These are phyloP conservation scores for Ogataea salicorniae DNA, from an alignment of 805 yeast genomes.

Conservation along the genomic window DNA sequence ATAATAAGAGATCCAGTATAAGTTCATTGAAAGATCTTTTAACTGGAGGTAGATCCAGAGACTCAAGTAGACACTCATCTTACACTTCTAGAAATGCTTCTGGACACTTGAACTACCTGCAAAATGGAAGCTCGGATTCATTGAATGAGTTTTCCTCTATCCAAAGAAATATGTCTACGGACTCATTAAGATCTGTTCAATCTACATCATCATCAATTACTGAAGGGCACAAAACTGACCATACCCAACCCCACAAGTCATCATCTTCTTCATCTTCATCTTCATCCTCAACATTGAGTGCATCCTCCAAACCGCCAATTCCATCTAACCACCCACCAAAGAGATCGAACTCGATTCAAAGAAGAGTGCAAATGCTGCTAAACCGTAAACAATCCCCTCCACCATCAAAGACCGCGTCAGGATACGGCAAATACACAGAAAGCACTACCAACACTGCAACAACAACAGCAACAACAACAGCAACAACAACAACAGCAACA, in stretches of 20 bases:
- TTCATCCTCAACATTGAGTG: neutral
- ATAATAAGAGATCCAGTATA: slow-evolving; percentile 31
- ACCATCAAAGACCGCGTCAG: slow-evolving; percentile 60
- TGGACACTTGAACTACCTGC: slow-evolving; percentile 6
- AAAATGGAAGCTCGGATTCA: slow-evolving; percentile 19
- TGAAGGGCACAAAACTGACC: slow-evolving; percentile 1
- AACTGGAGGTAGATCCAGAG: slow-evolving; percentile 30
- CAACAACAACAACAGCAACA: neutral
- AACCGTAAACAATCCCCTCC: slow-evolving; percentile 40
- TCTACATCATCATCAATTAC: slow-evolving; percentile 8
- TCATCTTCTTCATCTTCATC: neutral
- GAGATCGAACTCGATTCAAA: slow-evolving; percentile 41
- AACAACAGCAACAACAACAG: neutral
- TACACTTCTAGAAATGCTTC: slow-evolving; percentile 15
- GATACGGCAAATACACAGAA: slow-evolving; percentile 75
- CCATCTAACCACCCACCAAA: slow-evolving; percentile 25
- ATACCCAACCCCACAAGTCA: neutral
- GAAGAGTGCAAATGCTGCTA: slow-evolving; percentile 48
- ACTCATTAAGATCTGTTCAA: slow-evolving; percentile 1
- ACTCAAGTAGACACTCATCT: slow-evolving; percentile 18
- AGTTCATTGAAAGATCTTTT: slow-evolving; percentile 30
- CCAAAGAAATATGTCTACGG: slow-evolving; percentile 5
- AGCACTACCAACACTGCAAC: slow-evolving; percentile 1
- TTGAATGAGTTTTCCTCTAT: slow-evolving; percentile 16
- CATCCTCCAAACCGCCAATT: slow-evolving; percentile 9